Conservation (phyloP, 2,329 filamentous ascomycete species). For the Cryoendolithus antarcticus region DNA sequence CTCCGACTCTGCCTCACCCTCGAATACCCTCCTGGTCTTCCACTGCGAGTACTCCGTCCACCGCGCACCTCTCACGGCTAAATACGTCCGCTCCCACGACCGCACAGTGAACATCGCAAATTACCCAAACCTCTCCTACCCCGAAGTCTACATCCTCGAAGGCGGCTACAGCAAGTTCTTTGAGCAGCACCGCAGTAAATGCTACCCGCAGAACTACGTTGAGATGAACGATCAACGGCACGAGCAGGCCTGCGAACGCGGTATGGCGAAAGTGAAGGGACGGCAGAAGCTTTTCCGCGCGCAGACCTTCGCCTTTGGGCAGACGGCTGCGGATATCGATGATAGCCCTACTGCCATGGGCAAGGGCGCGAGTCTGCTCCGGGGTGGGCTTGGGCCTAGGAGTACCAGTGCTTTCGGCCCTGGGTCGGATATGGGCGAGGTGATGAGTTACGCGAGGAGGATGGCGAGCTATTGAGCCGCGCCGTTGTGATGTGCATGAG, state of each 20-base stretch:
- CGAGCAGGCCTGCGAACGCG: conserved; percentile 82
- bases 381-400: conserved; percentile 15
- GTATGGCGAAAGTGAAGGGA: conserved; percentile 85
- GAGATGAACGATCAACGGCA: conserved; percentile 93
- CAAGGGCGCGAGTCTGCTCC: conserved; percentile 3
- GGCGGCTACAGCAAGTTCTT: conserved; percentile 96
- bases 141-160: conserved; percentile 92
- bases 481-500: no score
- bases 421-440: conserved; percentile 18
- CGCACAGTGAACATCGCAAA: conserved; percentile 71
- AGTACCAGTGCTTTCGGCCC: conserved; percentile 20
- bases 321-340: conserved; percentile 48
- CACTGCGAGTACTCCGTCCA: conserved; percentile 99
- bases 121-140: conserved; percentile 89
- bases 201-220: conserved; percentile 90
- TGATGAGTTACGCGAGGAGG: conserved; percentile 21
- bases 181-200: conserved; percentile 61
- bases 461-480: conserved; percentile 24
- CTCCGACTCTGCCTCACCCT: conserved; percentile 42
- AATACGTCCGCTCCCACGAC: conserved; percentile 81
- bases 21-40: conserved; percentile 73
- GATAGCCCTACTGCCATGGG: conserved; percentile 47
- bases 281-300: conserved; percentile 75
- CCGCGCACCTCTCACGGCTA: conserved; percentile 90
- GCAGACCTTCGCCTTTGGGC: conserved; percentile 89